These are phyloP conservation scores for Calocera viscosa DNA, from an alignment of 768 basidiomycete species.

Conservation along the genomic window DNA sequence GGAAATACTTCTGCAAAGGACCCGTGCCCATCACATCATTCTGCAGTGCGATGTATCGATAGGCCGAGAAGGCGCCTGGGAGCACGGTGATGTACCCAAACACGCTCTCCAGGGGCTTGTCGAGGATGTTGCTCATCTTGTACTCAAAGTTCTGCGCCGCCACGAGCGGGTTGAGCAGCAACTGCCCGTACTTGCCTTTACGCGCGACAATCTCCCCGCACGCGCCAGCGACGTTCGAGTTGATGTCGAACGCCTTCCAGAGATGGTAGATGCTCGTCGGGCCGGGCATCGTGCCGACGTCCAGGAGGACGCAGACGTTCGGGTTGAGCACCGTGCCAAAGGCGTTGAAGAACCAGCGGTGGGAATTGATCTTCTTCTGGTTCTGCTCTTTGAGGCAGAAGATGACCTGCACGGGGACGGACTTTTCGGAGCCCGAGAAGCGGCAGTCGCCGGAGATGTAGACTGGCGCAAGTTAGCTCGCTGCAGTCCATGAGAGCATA, in stretches of 20 bases:
- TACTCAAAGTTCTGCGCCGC: constrained; percentile 92
- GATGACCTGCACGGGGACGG: constrained; percentile 82
- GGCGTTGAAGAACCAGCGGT: constrained; percentile 87
- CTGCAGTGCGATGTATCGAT: constrained; percentile 79
- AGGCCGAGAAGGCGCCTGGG: constrained; percentile 70
- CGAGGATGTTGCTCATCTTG: constrained; percentile 85
- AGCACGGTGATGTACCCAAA: constrained; percentile 94
- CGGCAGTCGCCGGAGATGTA: constrained; percentile 7
- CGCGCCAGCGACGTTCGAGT: constrained; percentile 80
- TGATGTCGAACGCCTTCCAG: constrained; percentile 91
- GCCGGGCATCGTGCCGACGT: constrained; percentile 77
- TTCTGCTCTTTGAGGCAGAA: constrained; percentile 90
- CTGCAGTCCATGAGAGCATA: too few relatives aligned
- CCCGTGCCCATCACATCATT: constrained; percentile 76
- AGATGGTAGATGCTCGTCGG: constrained; percentile 82
- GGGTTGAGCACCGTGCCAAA: constrained; percentile 69
- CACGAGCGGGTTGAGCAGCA: constrained; percentile 69
- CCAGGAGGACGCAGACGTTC: constrained; percentile 84
- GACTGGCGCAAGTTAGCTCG: neutral
- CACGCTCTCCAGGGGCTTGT: constrained; percentile 69
- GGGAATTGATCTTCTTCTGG: constrained; percentile 92
- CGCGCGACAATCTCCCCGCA: constrained; percentile 93
- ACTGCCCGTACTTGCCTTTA: constrained; percentile 69
- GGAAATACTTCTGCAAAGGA: constrained; percentile 88
- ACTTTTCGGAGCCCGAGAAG: constrained; percentile 60